These are phyloP conservation scores for Tulasnella sp. DNA, from an alignment of 768 basidiomycete genomes.

Conservation along the genomic window DNA sequence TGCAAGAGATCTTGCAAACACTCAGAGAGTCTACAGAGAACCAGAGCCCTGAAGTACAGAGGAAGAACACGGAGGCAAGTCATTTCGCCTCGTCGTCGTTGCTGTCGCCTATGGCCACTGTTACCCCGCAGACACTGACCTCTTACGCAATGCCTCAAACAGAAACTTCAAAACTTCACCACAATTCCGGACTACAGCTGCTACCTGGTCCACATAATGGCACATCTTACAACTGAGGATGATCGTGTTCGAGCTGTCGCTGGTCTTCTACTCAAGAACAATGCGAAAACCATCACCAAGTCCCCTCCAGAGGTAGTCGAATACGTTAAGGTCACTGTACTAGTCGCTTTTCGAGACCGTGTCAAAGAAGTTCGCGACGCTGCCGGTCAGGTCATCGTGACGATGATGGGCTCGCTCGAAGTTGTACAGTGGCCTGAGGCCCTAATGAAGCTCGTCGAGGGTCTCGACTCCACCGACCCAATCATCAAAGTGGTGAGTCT, in stretches of 20 bases:
- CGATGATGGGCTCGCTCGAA: constrained; percentile 79
- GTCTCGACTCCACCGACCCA: constrained; percentile 66
- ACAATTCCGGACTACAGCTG: constrained; percentile 86
- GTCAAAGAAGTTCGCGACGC: constrained; percentile 89
- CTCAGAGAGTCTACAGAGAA: constrained; percentile 86
- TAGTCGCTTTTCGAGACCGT: constrained; percentile 72
- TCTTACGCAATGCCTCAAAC: constrained; percentile 21
- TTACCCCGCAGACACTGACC: neutral
- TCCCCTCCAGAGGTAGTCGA: constrained; percentile 57
- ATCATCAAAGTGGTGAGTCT: constrained; percentile 75
- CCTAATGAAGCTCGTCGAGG: constrained; percentile 70
- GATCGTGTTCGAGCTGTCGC: constrained; percentile 93
- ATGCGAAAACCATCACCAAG: constrained; percentile 66
- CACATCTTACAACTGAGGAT: constrained; percentile 69
- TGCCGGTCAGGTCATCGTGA: constrained; percentile 85
- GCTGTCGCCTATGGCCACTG: constrained; percentile 21
- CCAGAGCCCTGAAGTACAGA: constrained; percentile 59
- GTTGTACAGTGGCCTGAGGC: constrained; percentile 95
- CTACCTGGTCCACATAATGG: constrained; percentile 91
- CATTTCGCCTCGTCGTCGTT: neutral
- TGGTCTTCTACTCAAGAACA: constrained; percentile 95
- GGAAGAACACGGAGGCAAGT: constrained; percentile 70
- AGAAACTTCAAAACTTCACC: constrained; percentile 63
- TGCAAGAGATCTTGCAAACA: constrained; percentile 87
- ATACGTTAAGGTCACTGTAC: constrained; percentile 67